Conservation (phyloP, 306 rosid genomes). For the Cucurbita ficifolia region DNA sequence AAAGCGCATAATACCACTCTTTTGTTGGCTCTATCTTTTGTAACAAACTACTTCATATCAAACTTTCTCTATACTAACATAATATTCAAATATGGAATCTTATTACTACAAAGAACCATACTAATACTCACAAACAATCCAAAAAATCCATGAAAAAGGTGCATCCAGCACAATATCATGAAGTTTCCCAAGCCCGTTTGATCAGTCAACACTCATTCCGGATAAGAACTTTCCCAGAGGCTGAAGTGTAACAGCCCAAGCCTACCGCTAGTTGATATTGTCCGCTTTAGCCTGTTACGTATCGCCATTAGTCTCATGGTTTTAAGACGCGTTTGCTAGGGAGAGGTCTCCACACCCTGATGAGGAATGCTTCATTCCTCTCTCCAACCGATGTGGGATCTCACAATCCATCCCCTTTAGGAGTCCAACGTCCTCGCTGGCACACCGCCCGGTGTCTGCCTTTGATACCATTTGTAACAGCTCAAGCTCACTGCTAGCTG, state of each 20-base stretch:
- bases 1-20: slow-evolving; percentile 28
- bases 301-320: no score
- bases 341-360: no score
- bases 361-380: no score
- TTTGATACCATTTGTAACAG: no score
- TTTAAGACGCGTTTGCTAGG: no score
- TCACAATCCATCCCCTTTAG: no score
- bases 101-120: neutral
- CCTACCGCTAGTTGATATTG: no score
- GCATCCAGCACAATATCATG: neutral
- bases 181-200: neutral
- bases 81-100: slow-evolving; percentile 5
- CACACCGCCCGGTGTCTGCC: no score
- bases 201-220: neutral
- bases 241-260: neutral
- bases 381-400: no score
- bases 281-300: no score
- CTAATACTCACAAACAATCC: neutral
- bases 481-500: no score
- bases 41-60: neutral
- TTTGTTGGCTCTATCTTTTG: slow-evolving; percentile 20
- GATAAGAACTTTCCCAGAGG: neutral
- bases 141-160: neutral
- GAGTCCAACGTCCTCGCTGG: no score
- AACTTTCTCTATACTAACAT: slow-evolving; percentile 4